Conservation (phyloP, 495 filamentous ascomycete genomes). For the Trichocladium antarcticum region DNA sequence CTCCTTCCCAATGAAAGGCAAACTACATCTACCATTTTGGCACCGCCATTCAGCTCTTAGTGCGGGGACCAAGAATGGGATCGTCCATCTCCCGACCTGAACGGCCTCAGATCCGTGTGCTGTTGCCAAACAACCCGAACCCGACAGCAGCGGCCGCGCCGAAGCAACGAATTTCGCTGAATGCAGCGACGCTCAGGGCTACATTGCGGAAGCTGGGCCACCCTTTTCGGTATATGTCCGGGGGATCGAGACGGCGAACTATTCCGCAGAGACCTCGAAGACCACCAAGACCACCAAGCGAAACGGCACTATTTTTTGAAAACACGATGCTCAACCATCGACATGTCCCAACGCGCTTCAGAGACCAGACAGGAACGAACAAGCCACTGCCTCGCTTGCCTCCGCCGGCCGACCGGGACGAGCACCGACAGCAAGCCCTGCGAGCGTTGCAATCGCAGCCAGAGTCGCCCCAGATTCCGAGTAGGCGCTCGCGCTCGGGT, state of each 20-base stretch:
- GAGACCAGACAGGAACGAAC: neutral
- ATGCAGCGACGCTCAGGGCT: neutral
- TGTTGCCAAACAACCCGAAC: neutral
- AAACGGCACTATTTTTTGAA: neutral
- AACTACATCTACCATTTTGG: neutral
- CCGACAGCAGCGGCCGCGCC: neutral
- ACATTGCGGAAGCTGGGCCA: neutral
- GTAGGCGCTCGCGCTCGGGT: too few relatives aligned
- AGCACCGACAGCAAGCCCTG: neutral
- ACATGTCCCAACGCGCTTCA: neutral
- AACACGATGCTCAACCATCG: neutral
- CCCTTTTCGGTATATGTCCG: neutral
- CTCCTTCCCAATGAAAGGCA: too few relatives aligned
- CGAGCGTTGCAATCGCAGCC: neutral
- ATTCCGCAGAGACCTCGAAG: too few relatives aligned
- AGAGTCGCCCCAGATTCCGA: neutral
- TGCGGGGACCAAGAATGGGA: neutral
- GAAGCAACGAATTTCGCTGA: neutral
- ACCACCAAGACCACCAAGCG: neutral
- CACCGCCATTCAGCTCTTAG: neutral
- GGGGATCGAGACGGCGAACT: neutral
- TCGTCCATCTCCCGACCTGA: neutral
- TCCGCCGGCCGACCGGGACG: neutral
- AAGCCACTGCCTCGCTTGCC: neutral
- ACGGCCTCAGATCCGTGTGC: neutral